Base-by-base conservation (phyloP, 129 eudicot genomes). In the Flaveria sonorensis region DNA sequence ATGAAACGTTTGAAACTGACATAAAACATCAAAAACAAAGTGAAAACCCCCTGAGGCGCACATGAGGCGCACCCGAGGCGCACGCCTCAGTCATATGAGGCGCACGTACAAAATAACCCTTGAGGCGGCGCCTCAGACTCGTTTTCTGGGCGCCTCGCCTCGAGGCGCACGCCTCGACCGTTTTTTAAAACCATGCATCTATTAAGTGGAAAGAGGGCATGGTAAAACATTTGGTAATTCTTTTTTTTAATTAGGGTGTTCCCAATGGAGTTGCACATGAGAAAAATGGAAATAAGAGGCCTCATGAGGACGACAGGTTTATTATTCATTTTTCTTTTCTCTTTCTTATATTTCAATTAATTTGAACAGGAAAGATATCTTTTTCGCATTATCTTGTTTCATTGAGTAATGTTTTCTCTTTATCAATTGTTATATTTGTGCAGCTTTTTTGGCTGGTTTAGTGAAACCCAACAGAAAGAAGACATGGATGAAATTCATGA, bases 391-490 rank as follows among this genome's bases (percentile, higher is more conserved):
- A 75, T 53, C 2, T 51, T 36, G 66, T 10, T n/a, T 4, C 46
- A 32, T 72, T 72, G 61, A 75, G 52, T 57, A 18, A 40, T 55
- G 19, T 55, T 16, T 16, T 52, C 7, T 21, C 36, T 30, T 45
- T 62, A 4, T 61, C 15, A 42, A 21, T 20, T 7, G 10, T 10
- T 59, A 30, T 36, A 19, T 20, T 39, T 23, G 55, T 87, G 83
- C 89, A 92, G 97, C 78, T 92, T 92, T 87, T 89, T 92, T 75
- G 79, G 78, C 68, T 92, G 97, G 97, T 92, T 92, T 68, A 82
- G 76, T 76, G 92, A 89, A 52, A 65, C 85, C 28, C 82, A 85
- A 43, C 80, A 78, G 60, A 84, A 81, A 75, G 97, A 85, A 23
- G 89, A 87, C 46, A 26, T 74, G 32, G 85, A 73, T 30, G 97